Evolutionary conservation across 345 rosid species (phyloP), one percentile per base, ranked within the genome.

Genomic region (Boechera divaricarpa): DNA sequence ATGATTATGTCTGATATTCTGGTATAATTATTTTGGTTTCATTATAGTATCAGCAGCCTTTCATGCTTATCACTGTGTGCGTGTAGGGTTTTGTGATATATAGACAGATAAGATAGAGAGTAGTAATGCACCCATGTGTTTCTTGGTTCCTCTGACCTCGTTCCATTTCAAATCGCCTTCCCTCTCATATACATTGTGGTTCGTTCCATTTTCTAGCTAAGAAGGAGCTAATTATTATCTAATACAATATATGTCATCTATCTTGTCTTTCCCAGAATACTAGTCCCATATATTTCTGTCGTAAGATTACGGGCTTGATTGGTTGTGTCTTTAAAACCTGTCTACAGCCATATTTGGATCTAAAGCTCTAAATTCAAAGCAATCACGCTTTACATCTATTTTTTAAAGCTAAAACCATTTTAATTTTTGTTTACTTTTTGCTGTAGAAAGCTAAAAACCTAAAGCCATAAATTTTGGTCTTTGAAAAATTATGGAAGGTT

Each of bases 91-190:
- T 51, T 49, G 11, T 49, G 10, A 38, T 38, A 24, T 28, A 38
- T 47, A 10, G 44, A 49, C 15, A 70, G 6, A 66, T 67, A 60
- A 45, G 10, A 57, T 58, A 51, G 36, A 32, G 28, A 18, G n/a
- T 56, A 74, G 62, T 36, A 38, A 35, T 59, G 54, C 35, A 48
- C 28, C 66, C 1, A 49, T 67, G 10, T 35, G 18, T 11, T 36
- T 49, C 32, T 45, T 59, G 44, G 65, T 18, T 35, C 32, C 39
- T 39, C n/a, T 75, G 5, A 18, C 60, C 16, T 18, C 33, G 0
- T n/a, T 10, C 1, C 16, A 24, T 18, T 55, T 55, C 10, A n/a
- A 36, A 35, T 51, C 18, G 13, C 16, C 6, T 16, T 16, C 13
- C 18, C 31, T 1, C 44, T 51, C 33, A 12, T 49, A 4, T 11